Base-by-base conservation (phyloP, 441 rosid genomes). In the Eutrema salsugineum region DNA sequence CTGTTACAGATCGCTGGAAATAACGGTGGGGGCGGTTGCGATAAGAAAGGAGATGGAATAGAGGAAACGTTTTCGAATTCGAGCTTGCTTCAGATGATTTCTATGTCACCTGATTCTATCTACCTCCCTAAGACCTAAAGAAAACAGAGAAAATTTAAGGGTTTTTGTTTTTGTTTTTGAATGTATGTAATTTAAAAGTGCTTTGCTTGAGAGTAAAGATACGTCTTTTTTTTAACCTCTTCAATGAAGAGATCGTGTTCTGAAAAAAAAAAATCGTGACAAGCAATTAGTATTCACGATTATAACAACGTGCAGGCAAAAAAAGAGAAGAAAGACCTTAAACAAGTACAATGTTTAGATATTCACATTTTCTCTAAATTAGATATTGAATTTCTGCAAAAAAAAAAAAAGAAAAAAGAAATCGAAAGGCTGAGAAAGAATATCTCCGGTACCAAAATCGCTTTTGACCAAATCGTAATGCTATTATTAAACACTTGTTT, bases 11-110 rank as follows among this genome's bases (percentile, higher is more conserved):
- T 86, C 38, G 63, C 84, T 38, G 83, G 30, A 3, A 63, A 47
- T 43, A 82, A 80, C 76, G 69, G 79, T 40, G 84, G 82, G 53
- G 80, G 85, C 44, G 78, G 77, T 22, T 78, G 83, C 53, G 85
- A 76, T 68, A 86, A 84, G 50, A 77, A 77, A 59, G 86, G 86
- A 61, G 85, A 84, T 51, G 84, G 82, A 7, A 78, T 88, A 32
- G 91, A 93, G 59, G 97, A 93, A 73, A 93, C 94, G n/a, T 88
- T 93, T 58, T 90, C 91, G 3, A 93, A 89, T 82, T 93, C 93
- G 42, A 90, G 94, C 73, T 84, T 93, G 44, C 91, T 93, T 66
- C 97, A 93, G 72, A 90, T 88, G 97, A 84, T 87, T 42, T 90
- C 95, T n/a, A 84, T 84, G 95, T 90, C 97, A 65, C 97, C 92